A percentile compares a stretch with the other conserved stretches of the same genome.
phyloP scores from a whole-genome alignment of 352 stramenopile genomes.

The Phytopythium ostracodes region DNA sequence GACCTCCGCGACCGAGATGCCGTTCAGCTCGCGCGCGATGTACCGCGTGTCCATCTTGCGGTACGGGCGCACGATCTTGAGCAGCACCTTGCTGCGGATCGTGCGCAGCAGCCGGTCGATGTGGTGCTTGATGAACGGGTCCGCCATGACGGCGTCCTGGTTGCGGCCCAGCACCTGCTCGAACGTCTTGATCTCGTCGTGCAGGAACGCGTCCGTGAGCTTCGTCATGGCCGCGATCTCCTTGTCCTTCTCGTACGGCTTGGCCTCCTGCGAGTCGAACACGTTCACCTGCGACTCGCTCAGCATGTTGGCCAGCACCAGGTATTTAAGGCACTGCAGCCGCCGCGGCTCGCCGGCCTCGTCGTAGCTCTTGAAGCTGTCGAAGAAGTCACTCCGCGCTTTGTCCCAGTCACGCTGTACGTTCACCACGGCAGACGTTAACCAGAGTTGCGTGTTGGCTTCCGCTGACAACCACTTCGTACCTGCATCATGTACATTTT shows the following conservation, averaged over 20 bases:
- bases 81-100: constrained; percentile 93
- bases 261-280: constrained; percentile 92
- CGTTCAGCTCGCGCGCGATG: constrained; percentile 92
- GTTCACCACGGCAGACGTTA: background rate
- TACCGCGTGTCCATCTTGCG: constrained; percentile 90
- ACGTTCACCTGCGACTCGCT: constrained; percentile 94
- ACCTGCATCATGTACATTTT: constrained; percentile 96
- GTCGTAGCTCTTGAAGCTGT: constrained; percentile 96
- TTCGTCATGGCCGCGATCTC: constrained; percentile 96
- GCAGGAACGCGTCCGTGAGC: constrained; percentile 93
- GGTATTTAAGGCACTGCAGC: constrained; percentile 93
- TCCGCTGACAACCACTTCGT: background rate
- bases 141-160: constrained; percentile 88
- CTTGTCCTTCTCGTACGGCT: constrained; percentile 93
- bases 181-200: constrained; percentile 95
- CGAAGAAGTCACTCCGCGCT: constrained; percentile 92
- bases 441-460: no score
- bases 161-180: constrained; percentile 89
- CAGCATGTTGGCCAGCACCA: constrained; percentile 95
- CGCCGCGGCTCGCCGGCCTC: constrained; percentile 91
- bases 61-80: constrained; percentile 93
- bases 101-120: constrained; percentile 92
- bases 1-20: constrained; percentile 87
- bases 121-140: constrained; percentile 95
- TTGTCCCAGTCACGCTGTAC: constrained; percentile 88